Conservation (phyloP, 352 stramenopile genomes). For the Phytopythium aichiense region DNA sequence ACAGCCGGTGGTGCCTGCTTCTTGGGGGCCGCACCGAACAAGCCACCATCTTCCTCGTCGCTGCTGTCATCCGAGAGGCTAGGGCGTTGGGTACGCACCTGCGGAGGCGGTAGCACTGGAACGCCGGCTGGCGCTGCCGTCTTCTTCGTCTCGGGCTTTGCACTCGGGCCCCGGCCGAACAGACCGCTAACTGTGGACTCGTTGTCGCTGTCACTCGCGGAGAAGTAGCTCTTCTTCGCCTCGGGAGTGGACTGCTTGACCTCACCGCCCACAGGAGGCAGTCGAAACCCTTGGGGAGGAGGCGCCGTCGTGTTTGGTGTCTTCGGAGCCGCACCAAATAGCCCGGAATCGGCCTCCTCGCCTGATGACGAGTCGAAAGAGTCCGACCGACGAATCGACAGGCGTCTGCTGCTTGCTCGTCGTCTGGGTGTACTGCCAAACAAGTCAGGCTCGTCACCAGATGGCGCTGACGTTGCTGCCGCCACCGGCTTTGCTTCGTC, state of each 20-base stretch:
- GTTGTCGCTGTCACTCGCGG: slow-evolving; percentile 34
- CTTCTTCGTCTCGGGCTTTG: slow-evolving; percentile 16
- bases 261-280: slow-evolving; percentile 18
- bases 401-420: slow-evolving; percentile 17
- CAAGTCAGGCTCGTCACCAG: slow-evolving; percentile 19
- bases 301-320: slow-evolving; percentile 7
- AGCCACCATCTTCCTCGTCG: slow-evolving; percentile 44
- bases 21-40: slow-evolving; percentile 44
- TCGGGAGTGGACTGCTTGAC: slow-evolving; percentile 13
- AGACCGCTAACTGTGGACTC: slow-evolving; percentile 32
- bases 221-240: slow-evolving; percentile 22
- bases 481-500: slow-evolving; percentile 20
- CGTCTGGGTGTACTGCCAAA: slow-evolving; percentile 25
- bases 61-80: slow-evolving; percentile 52
- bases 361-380: slow-evolving; percentile 45
- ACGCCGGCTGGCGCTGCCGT: slow-evolving; percentile 2
- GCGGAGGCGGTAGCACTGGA: slow-evolving; percentile 15
- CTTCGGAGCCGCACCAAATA: slow-evolving; percentile 39
- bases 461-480: slow-evolving; percentile 24
- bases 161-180: slow-evolving; percentile 25
- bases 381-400: slow-evolving; percentile 27
- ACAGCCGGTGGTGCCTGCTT: slow-evolving; percentile 8
- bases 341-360: slow-evolving; percentile 27
- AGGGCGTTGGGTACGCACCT: slow-evolving; percentile 16
- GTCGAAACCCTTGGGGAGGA: slow-evolving; percentile 20